These are phyloP conservation scores for Epichloe festucae DNA, from an alignment of 2,329 filamentous ascomycete species.

Conservation along the genomic window DNA sequence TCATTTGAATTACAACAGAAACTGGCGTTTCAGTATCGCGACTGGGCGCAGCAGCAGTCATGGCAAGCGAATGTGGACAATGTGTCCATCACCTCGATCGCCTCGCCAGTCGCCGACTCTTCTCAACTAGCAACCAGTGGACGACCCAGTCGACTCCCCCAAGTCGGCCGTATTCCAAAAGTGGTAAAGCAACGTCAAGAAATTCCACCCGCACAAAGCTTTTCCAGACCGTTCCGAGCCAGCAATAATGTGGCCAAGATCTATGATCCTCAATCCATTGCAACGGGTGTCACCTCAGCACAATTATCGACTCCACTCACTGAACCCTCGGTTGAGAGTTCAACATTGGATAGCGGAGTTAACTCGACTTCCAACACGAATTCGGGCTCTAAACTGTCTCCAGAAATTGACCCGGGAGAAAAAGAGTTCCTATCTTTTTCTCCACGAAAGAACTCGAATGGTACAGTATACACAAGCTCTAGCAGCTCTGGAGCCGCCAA, in stretches of 20 bases:
- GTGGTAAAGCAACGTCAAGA: slow-evolving; percentile 59
- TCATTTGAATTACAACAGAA: neutral
- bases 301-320: slow-evolving; percentile 24
- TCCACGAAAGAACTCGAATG: slow-evolving; percentile 56
- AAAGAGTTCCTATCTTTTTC: slow-evolving; percentile 65
- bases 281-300: slow-evolving; percentile 34
- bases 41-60: neutral
- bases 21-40: neutral
- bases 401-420: slow-evolving; percentile 17
- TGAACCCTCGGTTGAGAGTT: slow-evolving; percentile 24
- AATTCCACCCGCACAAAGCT: slow-evolving; percentile 61
- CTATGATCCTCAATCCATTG: slow-evolving; percentile 26
- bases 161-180: slow-evolving; percentile 75
- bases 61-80: neutral
- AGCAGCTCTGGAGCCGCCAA: slow-evolving; percentile 50
- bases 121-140: slow-evolving; percentile 5
- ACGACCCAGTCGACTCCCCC: slow-evolving; percentile 50
- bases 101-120: neutral
- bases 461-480: slow-evolving; percentile 36
- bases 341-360: slow-evolving; percentile 19
- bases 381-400: slow-evolving; percentile 17
- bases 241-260: slow-evolving; percentile 26
- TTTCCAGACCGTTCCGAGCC: slow-evolving; percentile 66
- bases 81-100: neutral
- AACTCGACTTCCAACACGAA: slow-evolving; percentile 18